phyloP scores from a whole-genome alignment of 2,329 filamentous ascomycete species.

The Eutypella sp. region DNA sequence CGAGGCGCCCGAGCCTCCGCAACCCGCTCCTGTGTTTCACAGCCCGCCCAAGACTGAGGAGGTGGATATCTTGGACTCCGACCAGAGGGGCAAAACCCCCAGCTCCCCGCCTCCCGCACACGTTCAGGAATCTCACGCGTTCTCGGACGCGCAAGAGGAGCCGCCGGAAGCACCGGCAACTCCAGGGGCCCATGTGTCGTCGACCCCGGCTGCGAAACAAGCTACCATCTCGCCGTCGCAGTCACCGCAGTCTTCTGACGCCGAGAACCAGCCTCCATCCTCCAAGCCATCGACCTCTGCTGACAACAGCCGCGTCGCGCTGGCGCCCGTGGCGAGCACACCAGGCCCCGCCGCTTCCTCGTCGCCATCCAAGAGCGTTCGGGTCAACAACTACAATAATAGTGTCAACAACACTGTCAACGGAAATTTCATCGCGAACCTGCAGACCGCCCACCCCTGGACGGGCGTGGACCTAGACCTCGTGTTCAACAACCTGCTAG shows the following conservation, averaged over 20 bases:
- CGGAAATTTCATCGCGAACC: slow-evolving; percentile 45
- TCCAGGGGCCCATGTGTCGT: slow-evolving; percentile 36
- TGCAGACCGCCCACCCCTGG: slow-evolving; percentile 63
- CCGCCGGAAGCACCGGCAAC: slow-evolving; percentile 34
- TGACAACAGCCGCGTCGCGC: slow-evolving; percentile 40
- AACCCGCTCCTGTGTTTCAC: not conserved
- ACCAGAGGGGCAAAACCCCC: slow-evolving; percentile 17
- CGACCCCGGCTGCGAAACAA: slow-evolving; percentile 47
- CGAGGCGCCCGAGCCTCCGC: slow-evolving; percentile 12
- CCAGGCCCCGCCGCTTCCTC: slow-evolving; percentile 43
- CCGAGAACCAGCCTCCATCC: slow-evolving; percentile 73
- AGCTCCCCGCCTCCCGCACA: slow-evolving; percentile 1
- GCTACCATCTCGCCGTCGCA: slow-evolving; percentile 56
- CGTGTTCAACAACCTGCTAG: slow-evolving; percentile 53
- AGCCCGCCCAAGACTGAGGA: slow-evolving; percentile 8
- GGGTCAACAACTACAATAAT: not conserved
- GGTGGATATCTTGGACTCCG: slow-evolving; percentile 17
- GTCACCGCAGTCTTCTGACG: slow-evolving; percentile 72
- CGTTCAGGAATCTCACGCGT: slow-evolving; percentile 20
- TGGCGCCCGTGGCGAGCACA: slow-evolving; percentile 42
- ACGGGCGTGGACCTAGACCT: slow-evolving; percentile 69
- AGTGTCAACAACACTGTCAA: not conserved
- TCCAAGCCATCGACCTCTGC: slow-evolving; percentile 50
- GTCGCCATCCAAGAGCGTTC: slow-evolving; percentile 55
- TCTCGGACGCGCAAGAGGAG: slow-evolving; percentile 13